Percentiles rank a stretch among this genome's conserved stretches.
Conservation (phyloP, 352 stramenopile genomes). For the Phytopythium mirpurense region DNA sequence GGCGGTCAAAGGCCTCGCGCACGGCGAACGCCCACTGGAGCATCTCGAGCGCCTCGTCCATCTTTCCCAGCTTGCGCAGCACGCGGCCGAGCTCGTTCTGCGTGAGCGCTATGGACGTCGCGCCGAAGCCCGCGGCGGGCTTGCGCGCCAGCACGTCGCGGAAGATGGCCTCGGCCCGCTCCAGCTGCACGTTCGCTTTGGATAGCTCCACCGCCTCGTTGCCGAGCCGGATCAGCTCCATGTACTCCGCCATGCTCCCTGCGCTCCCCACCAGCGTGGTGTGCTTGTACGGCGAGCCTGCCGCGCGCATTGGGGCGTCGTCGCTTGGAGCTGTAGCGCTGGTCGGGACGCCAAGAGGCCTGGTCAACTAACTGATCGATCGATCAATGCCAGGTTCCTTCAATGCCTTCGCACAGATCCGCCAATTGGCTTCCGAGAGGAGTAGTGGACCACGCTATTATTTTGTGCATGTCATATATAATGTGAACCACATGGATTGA, state of each 20-base stretch:
- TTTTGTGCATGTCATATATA: not conserved
- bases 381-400: too few relatives aligned
- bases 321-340: too few relatives aligned
- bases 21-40: constrained; percentile 36
- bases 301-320: not conserved
- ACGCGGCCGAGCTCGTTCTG: constrained; percentile 50
- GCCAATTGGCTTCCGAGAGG: too few relatives aligned
- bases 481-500: not conserved
- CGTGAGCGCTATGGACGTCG: constrained; percentile 47
- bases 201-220: constrained; percentile 40
- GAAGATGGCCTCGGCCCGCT: constrained; percentile 35
- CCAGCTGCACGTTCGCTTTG: constrained; percentile 28
- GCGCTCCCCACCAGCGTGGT: constrained; percentile 20
- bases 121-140: constrained; percentile 49
- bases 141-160: constrained; percentile 38
- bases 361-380: not conserved
- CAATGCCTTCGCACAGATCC: not conserved
- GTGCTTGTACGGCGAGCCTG: constrained; percentile 7
- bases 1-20: constrained; percentile 32
- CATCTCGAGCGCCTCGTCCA: constrained; percentile 46
- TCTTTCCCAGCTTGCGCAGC: constrained; percentile 36
- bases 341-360: too few relatives aligned
- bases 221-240: constrained; percentile 37
- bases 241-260: constrained; percentile 33
- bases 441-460: not conserved